These are phyloP conservation scores for Talaromyces sp. DNA, from an alignment of 2,329 filamentous ascomycete genomes.

Conservation along the genomic window DNA sequence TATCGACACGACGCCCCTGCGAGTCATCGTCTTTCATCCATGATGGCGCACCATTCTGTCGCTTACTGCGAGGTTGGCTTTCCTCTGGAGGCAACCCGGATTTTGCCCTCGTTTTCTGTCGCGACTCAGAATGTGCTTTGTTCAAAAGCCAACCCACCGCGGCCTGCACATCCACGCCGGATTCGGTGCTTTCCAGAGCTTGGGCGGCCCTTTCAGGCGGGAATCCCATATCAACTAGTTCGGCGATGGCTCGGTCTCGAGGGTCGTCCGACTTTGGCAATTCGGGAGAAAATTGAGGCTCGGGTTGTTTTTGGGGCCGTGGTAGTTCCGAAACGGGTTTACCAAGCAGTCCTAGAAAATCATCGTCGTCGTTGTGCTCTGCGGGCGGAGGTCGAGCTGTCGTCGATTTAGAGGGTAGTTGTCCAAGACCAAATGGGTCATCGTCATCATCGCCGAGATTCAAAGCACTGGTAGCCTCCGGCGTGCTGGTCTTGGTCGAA, in stretches of 20 bases:
- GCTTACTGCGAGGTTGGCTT: conserved; percentile 22
- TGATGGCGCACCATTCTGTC: conserved; percentile 43
- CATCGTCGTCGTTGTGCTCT: conserved; percentile 54
- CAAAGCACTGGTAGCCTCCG: conserved; percentile 17
- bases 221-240: conserved; percentile 94
- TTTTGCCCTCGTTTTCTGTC: conserved; percentile 56
- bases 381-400: conserved; percentile 37
- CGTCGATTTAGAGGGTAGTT: conserved; percentile 53
- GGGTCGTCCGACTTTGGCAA: conserved; percentile 40
- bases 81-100: conserved; percentile 12
- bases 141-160: conserved; percentile 88
- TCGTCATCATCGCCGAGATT: conserved; percentile 64
- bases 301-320: conserved; percentile 25
- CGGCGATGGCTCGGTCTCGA: conserved; percentile 75
- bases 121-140: conserved; percentile 80
- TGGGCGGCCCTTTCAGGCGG: conserved; percentile 74
- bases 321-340: conserved; percentile 54
- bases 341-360: conserved; percentile 58
- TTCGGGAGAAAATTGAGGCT: conserved; percentile 14
- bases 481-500: conserved; percentile 14
- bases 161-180: conserved; percentile 74
- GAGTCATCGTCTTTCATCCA: conserved; percentile 58
- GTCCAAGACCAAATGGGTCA: conserved; percentile 78
- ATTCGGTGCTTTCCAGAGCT: conserved; percentile 75
- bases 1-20: conserved; percentile 23